phyloP scores from a whole-genome alignment of 2,329 filamentous ascomycete species.

The Gaeumannomyces sp. region DNA sequence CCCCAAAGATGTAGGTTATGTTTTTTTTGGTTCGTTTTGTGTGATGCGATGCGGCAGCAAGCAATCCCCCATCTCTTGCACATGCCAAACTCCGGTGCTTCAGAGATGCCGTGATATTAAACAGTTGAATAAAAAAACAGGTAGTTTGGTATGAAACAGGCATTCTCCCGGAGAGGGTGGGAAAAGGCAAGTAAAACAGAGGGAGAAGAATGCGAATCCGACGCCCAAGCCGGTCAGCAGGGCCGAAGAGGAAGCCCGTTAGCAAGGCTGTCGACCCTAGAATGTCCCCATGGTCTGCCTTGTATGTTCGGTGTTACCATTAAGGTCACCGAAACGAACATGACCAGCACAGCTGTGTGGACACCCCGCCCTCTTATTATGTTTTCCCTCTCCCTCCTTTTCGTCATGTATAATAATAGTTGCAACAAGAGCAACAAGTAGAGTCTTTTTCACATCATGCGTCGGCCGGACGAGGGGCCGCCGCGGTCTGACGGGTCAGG shows the following conservation, averaged over 20 bases:
- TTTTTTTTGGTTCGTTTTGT: background rate
- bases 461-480: background rate
- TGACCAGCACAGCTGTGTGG: background rate
- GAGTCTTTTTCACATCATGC: conserved; percentile 5
- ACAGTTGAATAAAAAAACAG: background rate
- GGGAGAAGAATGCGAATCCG: background rate
- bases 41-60: background rate
- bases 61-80: background rate
- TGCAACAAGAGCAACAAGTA: background rate
- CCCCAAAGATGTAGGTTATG: background rate
- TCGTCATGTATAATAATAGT: background rate
- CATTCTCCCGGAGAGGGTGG: background rate
- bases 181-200: background rate
- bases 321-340: background rate
- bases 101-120: background rate
- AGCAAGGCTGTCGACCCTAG: background rate
- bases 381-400: background rate
- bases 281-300: background rate
- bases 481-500: background rate
- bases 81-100: background rate
- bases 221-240: background rate
- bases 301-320: background rate
- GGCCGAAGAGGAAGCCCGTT: background rate
- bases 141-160: background rate
- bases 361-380: background rate